phyloP scores from a whole-genome alignment of 768 basidiomycete species.

The Collybia sp. region DNA sequence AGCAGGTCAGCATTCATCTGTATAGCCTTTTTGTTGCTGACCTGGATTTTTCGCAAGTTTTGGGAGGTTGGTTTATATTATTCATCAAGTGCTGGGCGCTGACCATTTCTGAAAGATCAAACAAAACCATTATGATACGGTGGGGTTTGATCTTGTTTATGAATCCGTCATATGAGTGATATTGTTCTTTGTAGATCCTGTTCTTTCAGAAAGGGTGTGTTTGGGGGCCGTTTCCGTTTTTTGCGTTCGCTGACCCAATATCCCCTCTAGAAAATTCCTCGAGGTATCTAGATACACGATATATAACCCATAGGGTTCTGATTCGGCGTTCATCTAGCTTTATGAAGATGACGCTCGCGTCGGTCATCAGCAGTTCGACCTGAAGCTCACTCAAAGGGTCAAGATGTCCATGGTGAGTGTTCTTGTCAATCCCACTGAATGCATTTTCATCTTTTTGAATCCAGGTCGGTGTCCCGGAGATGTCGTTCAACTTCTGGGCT shows the following conservation, averaged over 20 bases:
- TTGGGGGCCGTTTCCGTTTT: neutral
- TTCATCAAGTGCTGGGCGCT: neutral
- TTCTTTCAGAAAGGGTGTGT: constrained; percentile 97
- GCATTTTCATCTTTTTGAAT: neutral
- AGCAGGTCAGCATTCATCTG: constrained; percentile 46
- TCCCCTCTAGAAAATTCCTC: constrained; percentile 60
- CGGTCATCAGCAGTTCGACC: constrained; percentile 92
- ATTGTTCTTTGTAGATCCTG: constrained; percentile 47
- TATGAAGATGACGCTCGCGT: constrained; percentile 95
- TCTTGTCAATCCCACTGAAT: neutral
- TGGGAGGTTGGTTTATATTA: constrained; percentile 53
- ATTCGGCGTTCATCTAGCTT: constrained; percentile 34
- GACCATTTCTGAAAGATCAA: constrained; percentile 61
- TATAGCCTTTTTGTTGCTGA: neutral
- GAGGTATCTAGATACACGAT: constrained; percentile 39
- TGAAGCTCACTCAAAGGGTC: constrained; percentile 87
- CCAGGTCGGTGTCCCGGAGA: constrained; percentile 93
- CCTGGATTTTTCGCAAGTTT: constrained; percentile 39
- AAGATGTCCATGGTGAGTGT: constrained; percentile 96
- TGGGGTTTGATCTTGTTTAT: constrained; percentile 21
- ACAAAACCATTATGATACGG: constrained; percentile 95
- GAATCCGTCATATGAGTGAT: constrained; percentile 13
- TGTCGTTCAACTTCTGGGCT: constrained; percentile 89
- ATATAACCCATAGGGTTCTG: neutral
- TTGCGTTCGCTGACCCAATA: constrained; percentile 3